Conservation (phyloP, 192 early-diverging fungal species). For the Coemansia sp. region DNA sequence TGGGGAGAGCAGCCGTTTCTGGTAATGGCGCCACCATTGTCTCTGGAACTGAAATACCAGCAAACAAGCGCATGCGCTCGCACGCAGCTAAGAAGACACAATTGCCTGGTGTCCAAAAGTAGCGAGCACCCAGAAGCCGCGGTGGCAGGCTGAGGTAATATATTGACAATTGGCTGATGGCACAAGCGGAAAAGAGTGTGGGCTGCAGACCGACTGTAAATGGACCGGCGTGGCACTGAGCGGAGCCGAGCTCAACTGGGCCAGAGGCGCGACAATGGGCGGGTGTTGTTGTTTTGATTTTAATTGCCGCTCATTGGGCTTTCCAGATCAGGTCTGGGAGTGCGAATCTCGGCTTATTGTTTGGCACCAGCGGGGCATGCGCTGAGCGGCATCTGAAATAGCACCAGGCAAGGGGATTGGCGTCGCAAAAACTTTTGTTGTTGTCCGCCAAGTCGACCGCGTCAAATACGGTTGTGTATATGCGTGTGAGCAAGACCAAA, state of each 20-base stretch:
- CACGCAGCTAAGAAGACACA: not conserved
- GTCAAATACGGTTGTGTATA: not conserved
- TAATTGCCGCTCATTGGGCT: constrained; percentile 2
- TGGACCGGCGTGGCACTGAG: not conserved
- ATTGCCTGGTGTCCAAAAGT: not conserved
- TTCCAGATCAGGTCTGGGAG: constrained; percentile 10
- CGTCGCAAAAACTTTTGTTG: constrained; percentile 5
- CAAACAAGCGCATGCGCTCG: not conserved
- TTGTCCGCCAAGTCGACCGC: not conserved
- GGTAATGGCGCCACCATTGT: not conserved
- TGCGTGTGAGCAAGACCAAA: not conserved
- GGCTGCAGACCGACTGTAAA: not conserved
- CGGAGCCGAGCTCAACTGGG: too few species aligned
- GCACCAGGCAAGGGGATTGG: not conserved
- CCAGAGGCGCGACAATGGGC: constrained; percentile 4
- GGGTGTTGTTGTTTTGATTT: constrained; percentile 4
- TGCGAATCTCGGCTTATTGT: constrained; percentile 8
- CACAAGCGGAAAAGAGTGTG: constrained; percentile 2
- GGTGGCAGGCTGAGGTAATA: not conserved
- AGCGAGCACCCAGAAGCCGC: constrained; percentile 2
- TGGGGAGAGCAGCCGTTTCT: not conserved
- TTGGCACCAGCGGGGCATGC: not conserved
- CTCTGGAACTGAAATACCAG: not conserved
- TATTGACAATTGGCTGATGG: too few species aligned
- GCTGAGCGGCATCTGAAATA: constrained; percentile 11